These are phyloP conservation scores for Porphyrellus sp. DNA, from an alignment of 1,284 basidiomycete genomes.

Conservation along the genomic window DNA sequence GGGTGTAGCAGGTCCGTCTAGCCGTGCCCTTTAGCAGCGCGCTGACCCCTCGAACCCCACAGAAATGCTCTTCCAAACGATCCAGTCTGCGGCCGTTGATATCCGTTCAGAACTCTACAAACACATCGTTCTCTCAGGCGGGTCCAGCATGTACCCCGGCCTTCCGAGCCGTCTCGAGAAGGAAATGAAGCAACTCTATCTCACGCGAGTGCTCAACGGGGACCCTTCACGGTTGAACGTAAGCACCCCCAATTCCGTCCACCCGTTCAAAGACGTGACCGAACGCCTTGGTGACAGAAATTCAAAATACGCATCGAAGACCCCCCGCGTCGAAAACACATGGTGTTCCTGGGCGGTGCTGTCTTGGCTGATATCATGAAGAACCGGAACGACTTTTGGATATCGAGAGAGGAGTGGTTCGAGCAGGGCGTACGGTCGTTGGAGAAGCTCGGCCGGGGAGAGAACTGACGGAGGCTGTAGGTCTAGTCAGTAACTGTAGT, in stretches of 20 bases:
- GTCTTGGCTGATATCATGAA: conserved; percentile 99
- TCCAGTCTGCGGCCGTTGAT: conserved; percentile 91
- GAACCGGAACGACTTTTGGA: conserved; percentile 91
- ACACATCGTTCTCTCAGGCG: conserved; percentile 96
- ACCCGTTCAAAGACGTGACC: not conserved
- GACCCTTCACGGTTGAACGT: conserved; percentile 87
- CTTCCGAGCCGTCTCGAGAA: conserved; percentile 96
- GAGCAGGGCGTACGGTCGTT: conserved; percentile 81
- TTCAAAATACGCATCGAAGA: conserved; percentile 99
- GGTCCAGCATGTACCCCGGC: conserved; percentile 98
- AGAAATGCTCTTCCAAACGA: conserved; percentile 97
- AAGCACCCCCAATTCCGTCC: conserved; percentile 35
- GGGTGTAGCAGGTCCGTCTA: conserved; percentile 79
- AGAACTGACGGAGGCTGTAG: conserved; percentile 40
- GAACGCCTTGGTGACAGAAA: conserved; percentile 60
- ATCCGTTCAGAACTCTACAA: conserved; percentile 93
- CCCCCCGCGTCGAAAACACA: conserved; percentile 95
- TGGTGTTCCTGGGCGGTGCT: conserved; percentile 98
- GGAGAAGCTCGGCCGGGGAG: conserved; percentile 78
- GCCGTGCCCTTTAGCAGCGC: not conserved
- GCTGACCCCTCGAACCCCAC: conserved; percentile 24
- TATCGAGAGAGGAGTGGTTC: conserved; percentile 89
- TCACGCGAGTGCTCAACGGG: conserved; percentile 84
- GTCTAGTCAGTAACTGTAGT: not conserved
- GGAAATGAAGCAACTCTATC: conserved; percentile 98